Percentiles rank a stretch among this genome's conserved stretches.
phyloP scores from a whole-genome alignment of 2,329 filamentous ascomycete genomes.

The Diaporthe capsici region DNA sequence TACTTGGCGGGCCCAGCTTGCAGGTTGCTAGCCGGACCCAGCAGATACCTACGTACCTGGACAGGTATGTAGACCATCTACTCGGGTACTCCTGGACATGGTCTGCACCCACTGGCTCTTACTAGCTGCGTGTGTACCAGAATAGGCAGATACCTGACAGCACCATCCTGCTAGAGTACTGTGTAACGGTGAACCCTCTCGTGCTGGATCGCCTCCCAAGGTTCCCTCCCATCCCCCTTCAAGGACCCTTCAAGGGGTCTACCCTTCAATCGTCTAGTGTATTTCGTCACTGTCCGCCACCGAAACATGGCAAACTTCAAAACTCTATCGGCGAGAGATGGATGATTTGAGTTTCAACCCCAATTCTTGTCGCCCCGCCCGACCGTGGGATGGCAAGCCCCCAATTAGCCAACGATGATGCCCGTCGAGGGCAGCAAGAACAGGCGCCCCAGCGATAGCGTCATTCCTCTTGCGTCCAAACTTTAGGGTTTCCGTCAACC shows the following conservation, averaged over 20 bases:
- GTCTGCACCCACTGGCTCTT: not conserved
- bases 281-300: conserved; percentile 27
- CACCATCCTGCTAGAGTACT: not conserved
- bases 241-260: not conserved
- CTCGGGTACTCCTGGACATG: not conserved
- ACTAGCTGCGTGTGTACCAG: not conserved
- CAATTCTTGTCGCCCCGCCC: conserved; percentile 21
- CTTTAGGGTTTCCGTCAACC: conserved; percentile 34
- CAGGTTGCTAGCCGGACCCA: not conserved
- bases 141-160: not conserved
- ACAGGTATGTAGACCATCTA: too few relatives aligned
- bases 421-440: not conserved
- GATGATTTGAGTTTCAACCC: conserved; percentile 32
- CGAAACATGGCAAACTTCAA: conserved; percentile 34
- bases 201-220: not conserved
- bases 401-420: conserved; percentile 9
- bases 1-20: conserved; percentile 1
- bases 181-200: not conserved
- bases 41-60: not conserved
- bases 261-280: not conserved
- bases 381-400: conserved; percentile 16
- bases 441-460: conserved; percentile 11
- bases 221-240: too few relatives aligned
- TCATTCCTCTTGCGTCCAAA: conserved; percentile 19
- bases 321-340: conserved; percentile 29